Evolutionary conservation across 2,329 filamentous ascomycete species (phyloP).

Genomic region (Dothiorella sarmentorum): DNA sequence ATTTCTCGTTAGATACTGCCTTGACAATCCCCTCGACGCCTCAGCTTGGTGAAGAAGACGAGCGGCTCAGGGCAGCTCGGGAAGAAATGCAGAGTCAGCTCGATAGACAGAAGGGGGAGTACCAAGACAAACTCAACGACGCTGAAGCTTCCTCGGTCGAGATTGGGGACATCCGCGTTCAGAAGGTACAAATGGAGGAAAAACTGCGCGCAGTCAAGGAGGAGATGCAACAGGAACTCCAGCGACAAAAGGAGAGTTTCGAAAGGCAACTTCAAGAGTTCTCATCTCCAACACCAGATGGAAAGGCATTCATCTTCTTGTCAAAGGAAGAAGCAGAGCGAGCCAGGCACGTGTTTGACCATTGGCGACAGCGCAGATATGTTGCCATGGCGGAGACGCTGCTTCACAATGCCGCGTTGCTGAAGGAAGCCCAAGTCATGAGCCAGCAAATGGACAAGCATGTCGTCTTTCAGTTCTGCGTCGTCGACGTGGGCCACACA

Average conservation of each 20-base stretch:
- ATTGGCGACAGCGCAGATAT: slow-evolving; percentile 82
- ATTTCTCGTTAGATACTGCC: slow-evolving; percentile 90
- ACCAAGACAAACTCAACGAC: slow-evolving; percentile 69
- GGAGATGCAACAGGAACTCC: slow-evolving; percentile 84
- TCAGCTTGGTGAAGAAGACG: slow-evolving; percentile 72
- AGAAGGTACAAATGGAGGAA: slow-evolving; percentile 83
- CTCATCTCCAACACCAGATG: slow-evolving; percentile 47
- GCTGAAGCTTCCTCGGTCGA: slow-evolving; percentile 74
- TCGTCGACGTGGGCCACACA: slow-evolving; percentile 83
- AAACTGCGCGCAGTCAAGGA: slow-evolving; percentile 73
- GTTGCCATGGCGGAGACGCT: slow-evolving; percentile 92
- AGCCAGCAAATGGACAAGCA: slow-evolving; percentile 92
- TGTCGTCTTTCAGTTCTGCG: slow-evolving; percentile 90
- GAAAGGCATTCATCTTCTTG: slow-evolving; percentile 28
- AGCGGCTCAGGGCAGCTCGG: slow-evolving; percentile 67
- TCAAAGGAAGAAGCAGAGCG: slow-evolving; percentile 68
- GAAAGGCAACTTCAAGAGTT: slow-evolving; percentile 70
- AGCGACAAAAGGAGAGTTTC: slow-evolving; percentile 77
- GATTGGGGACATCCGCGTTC: slow-evolving; percentile 76
- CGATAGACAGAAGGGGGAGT: slow-evolving; percentile 81
- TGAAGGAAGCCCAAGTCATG: slow-evolving; percentile 98
- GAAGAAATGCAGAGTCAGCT: slow-evolving; percentile 82
- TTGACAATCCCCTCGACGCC: slow-evolving; percentile 94
- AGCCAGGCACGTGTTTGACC: slow-evolving; percentile 63
- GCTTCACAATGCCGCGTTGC: slow-evolving; percentile 76